Base-by-base conservation (phyloP, 176 grass and related monocot genomes). In the Carex kokanica region DNA sequence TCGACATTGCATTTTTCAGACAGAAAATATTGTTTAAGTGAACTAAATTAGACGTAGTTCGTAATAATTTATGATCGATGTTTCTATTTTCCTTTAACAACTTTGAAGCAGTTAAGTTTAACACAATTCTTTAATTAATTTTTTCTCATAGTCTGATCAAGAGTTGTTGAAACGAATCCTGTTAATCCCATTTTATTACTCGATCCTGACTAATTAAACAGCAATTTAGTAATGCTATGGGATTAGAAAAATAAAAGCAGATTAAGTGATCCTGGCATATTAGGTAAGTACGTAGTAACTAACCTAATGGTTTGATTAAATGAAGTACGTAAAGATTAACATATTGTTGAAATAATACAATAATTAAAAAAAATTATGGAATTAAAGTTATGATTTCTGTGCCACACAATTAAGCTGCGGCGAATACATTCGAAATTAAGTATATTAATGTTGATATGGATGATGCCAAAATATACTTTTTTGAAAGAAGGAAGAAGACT, bases 121-220 rank as follows among this genome's bases (percentile, higher is more conserved):
- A 17, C 27, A 7, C 64, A 38, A 16, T 36, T 67, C 3, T 41
- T 69, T 40, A 69, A 13, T n/a, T 40, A 69, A 13, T n/a, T 3
- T 69, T 69, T 57, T 69, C 1, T 3, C 66, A 45, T 43, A 52
- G 23, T 68, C 4, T 71, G 64, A 68, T 57, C 9, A 0, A 54
- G 53, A 73, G 47, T 68, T 71, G 52, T 84, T 71, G 2, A 53
- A 57, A 54, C 60, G 41, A 73, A 84, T 68, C 53, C 47, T 43
- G 47, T 73, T 60, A 71, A 72, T 54, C 40, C 15, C 38, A 29
- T 47, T 83, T 63, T 32, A 71, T 71, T 71, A 12, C 0, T 27
- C 27, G 1, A 27, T 64, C 8, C 14, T 34, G 29, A 67, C 29
- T 67, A 67, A 67, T 67, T 67, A 67, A 34, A 67, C 29, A 67